Conservation (phyloP, 257 asterid genomes). For the Nicotiana tabacum region DNA sequence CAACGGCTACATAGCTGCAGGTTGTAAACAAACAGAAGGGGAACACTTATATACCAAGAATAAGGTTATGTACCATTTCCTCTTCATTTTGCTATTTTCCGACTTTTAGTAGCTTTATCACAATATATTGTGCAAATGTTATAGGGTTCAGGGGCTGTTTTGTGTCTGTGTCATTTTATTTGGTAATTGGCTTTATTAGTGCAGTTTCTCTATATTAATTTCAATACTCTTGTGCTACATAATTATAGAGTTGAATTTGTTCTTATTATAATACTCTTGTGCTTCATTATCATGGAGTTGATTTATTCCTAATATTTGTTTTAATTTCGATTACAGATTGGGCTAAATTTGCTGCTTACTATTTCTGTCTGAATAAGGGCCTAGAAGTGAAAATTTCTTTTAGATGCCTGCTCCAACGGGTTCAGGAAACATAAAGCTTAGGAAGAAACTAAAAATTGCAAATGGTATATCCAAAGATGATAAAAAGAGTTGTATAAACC, state of each 20-base stretch:
- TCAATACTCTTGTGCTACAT: neutral
- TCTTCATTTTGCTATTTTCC: neutral
- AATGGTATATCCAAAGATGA: neutral
- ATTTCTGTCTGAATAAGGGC: neutral
- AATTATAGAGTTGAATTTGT: neutral
- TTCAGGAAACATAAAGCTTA: neutral
- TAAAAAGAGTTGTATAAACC: neutral
- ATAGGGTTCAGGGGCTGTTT: neutral
- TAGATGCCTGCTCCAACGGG: neutral
- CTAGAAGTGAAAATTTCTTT: neutral
- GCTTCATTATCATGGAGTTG: too few relatives aligned
- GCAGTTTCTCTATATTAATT: neutral
- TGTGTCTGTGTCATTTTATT: neutral
- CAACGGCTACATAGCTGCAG: neutral
- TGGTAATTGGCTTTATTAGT: neutral
- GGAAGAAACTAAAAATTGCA: conserved; percentile 4
- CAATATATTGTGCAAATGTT: neutral
- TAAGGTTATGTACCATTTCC: neutral
- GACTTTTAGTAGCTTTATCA: neutral
- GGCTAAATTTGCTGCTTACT: neutral
- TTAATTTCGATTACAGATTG: neutral
- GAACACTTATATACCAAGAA: neutral
- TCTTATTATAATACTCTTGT: neutral
- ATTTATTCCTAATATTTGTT: neutral
- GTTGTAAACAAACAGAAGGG: neutral